Percentiles rank a stretch among this genome's conserved stretches.
These are phyloP conservation scores for Amanita polypyramis DNA, from an alignment of 768 basidiomycete genomes.

Conservation along the genomic window DNA sequence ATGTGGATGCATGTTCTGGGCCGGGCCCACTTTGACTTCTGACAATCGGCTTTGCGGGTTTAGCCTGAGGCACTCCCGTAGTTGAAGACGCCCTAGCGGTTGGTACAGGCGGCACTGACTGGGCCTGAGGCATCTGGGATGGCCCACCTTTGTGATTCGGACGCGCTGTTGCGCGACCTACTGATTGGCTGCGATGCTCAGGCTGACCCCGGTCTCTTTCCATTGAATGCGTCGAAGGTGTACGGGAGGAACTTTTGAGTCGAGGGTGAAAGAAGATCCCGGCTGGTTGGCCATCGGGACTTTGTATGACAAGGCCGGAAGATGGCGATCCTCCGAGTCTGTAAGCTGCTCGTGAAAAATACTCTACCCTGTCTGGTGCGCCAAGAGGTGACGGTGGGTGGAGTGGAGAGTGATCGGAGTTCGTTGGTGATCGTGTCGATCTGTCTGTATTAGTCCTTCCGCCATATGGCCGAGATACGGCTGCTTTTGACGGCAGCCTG, in stretches of 20 bases:
- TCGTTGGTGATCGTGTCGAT: slow-evolving; percentile 43
- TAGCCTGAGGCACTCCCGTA: background rate
- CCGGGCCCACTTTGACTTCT: slow-evolving; percentile 8
- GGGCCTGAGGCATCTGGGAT: background rate
- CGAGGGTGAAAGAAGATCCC: slow-evolving; percentile 93
- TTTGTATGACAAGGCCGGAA: slow-evolving; percentile 84
- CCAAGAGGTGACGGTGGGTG: slow-evolving; percentile 63
- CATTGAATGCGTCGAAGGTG: slow-evolving; percentile 27
- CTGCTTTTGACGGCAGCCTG: background rate
- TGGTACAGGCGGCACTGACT: background rate
- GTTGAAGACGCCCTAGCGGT: slow-evolving; percentile 3
- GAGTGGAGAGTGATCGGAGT: slow-evolving; percentile 24
- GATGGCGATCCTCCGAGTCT: slow-evolving; percentile 69
- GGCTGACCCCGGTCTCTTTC: slow-evolving; percentile 37
- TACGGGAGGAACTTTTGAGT: slow-evolving; percentile 25
- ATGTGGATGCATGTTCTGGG: slow-evolving; percentile 6
- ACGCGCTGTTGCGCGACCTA: background rate
- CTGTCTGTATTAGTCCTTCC: slow-evolving; percentile 51
- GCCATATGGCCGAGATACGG: slow-evolving; percentile 1
- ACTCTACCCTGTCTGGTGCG: slow-evolving; percentile 66
- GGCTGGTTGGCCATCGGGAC: slow-evolving; percentile 87
- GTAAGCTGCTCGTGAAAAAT: slow-evolving; percentile 60
- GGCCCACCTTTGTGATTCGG: background rate
- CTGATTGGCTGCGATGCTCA: slow-evolving; percentile 6
- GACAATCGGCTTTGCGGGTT: background rate